Base-by-base conservation (phyloP, 352 stramenopile species). In the Globisporangium cylindrosporum region DNA sequence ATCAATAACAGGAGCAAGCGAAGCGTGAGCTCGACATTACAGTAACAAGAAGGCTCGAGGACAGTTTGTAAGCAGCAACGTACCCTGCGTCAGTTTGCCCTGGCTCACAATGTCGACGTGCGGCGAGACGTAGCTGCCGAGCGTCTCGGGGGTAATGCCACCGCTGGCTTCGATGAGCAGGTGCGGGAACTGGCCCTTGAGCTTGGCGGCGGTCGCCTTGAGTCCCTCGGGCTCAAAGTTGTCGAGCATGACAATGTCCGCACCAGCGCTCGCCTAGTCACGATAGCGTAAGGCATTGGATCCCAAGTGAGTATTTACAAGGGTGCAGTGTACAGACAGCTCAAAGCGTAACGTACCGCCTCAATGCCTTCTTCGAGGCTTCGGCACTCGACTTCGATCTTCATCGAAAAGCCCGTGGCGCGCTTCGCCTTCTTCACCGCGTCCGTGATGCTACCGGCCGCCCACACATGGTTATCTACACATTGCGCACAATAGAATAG, bases 351-450 rank as follows among this genome's bases (percentile, higher is more conserved):
- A 64, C 76, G 32, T 66, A 88, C 91, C 15, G 97, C 97, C 76
- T 99, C 95, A 20, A 98, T 66, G 14, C 94, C 97, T 71, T 99
- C 96, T 29, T 98, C 91, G 1, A 99, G 75, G 56, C 79, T 91
- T 67, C 97, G 91, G 66, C 93, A 98, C 81, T 99, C 97, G 54
- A 99, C 97, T 75, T 99, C 97, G 79, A 99, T 99, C 89, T 99
- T 99, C 86, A 98, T 97, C 32, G 88, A 98, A 80, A 99, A 99
- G 14, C 97, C 97, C 25, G 92, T 86, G 8, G 94, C 97, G 58
- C 78, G 74, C 67, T 97, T 87, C 27, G 98, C 98, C 62, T 93
- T 93, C 43, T 87, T 76, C 6, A 99, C 97, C 10, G 97, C 97
- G 27, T 93, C 93, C 53, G 87, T 97, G 77, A 99, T 99, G 72